Base-by-base conservation (phyloP, 495 filamentous ascomycete genomes). In the Corynascus novoguineensis region DNA sequence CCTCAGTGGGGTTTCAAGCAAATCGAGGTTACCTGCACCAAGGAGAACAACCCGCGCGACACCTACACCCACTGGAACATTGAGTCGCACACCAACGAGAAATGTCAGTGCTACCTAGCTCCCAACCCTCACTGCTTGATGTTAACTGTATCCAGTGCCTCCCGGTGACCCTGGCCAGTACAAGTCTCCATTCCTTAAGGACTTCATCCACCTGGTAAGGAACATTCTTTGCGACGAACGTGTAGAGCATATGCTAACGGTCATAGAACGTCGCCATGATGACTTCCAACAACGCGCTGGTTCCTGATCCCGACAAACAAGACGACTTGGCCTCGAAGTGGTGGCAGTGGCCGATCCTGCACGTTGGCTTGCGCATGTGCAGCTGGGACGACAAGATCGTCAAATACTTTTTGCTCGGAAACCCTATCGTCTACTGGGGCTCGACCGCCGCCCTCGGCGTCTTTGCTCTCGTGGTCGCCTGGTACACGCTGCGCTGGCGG, bases 1-100 rank as follows among this genome's bases (percentile, higher is more conserved):
- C 93, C 93, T 22, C 93, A 97, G 67, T 98, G 93, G 93, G 93
- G 93, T 57, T 98, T 98, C 82, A 98, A 98, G 77, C 93, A 98
- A 71, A 97, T 97, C 63, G 93, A 98, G 75, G 90, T 91, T 24
- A 96, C 91, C 17, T 98, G 93, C 72, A 82, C 83, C 57, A 97
- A 97, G 77, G 85, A 88, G 61, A 97, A 97, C 75, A 92, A 92
- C 64, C 90, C 90, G 1, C 77, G 83, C 28, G 93, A 98, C 71
- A 81, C 90, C 57, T 97, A 95, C 68, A 97, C 93, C 12, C 93
- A 98, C 77, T 98, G 93, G 93, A 98, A 98, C 71, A 87, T 98
- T 31, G 93, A 98, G 75, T 85, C 88, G 40, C 93, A 98, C 71
- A 84, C 78, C 68, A 97, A 98, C 69, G 92, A 97, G 38, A 92